These are phyloP conservation scores for Silybum marianum DNA, from an alignment of 129 eudicot species.

Conservation along the genomic window DNA sequence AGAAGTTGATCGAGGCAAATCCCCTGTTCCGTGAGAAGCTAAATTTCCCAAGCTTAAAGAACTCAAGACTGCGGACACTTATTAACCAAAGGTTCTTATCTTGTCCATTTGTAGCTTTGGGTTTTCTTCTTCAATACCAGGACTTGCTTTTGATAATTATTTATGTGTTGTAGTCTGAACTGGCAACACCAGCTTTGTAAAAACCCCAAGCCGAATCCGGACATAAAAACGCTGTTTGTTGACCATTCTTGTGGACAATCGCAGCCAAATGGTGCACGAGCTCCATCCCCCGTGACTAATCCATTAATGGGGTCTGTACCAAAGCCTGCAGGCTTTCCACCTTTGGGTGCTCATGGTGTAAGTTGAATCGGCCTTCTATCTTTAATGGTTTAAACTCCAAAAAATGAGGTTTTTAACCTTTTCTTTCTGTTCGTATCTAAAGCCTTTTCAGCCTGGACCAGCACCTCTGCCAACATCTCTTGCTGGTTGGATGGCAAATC, in stretches of 20 bases:
- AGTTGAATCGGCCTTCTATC: conserved; percentile 27
- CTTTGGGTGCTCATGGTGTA: conserved; percentile 82
- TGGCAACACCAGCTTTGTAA: conserved; percentile 97
- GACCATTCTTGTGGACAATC: conserved; percentile 87
- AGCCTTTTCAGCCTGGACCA: conserved; percentile 79
- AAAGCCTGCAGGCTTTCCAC: conserved; percentile 71
- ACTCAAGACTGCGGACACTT: conserved; percentile 68
- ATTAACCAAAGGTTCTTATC: conserved; percentile 65
- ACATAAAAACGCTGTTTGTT: conserved; percentile 77
- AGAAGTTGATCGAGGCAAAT: conserved; percentile 76
- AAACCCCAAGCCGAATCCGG: conserved; percentile 81
- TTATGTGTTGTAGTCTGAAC: conserved; percentile 59
- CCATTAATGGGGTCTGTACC: conserved; percentile 56
- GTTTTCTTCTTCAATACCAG: neutral
- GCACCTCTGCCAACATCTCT: conserved; percentile 72
- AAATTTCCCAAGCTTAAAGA: conserved; percentile 60
- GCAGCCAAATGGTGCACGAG: conserved; percentile 78
- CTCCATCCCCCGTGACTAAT: conserved; percentile 78
- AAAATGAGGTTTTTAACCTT: neutral
- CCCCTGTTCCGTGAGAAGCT: conserved; percentile 75
- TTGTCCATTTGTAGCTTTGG: neutral
- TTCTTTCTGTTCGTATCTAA: conserved; percentile 10
- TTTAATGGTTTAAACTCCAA: conserved; percentile 1
- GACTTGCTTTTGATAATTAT: conserved; percentile 9
- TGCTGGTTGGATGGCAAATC: conserved; percentile 88